phyloP scores from a whole-genome alignment of 2,329 filamentous ascomycete genomes.

The Fusarium globosum region DNA sequence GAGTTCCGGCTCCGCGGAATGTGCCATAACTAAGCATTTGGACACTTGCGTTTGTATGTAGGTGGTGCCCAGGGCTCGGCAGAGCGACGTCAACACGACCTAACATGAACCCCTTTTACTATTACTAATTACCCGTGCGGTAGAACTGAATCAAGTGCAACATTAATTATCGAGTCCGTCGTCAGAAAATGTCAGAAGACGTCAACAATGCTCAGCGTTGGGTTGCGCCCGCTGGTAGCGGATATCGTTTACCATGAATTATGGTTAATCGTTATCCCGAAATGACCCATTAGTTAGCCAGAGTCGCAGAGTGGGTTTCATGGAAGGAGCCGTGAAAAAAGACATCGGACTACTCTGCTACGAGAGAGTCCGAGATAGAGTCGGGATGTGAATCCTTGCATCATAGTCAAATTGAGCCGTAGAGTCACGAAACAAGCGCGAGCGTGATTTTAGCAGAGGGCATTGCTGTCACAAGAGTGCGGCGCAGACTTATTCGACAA shows the following conservation, averaged over 20 bases:
- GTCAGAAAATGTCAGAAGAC: not conserved
- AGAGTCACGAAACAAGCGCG: slow-evolving; percentile 36
- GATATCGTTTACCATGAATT: not conserved
- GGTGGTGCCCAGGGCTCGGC: slow-evolving; percentile 7
- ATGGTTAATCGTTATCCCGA: not conserved
- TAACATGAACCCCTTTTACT: slow-evolving; percentile 1
- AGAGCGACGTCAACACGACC: not conserved
- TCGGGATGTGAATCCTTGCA: slow-evolving; percentile 15
- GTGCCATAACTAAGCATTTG: not conserved
- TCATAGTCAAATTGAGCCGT: not conserved
- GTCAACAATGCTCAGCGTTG: not conserved
- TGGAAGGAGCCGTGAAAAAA: not conserved
- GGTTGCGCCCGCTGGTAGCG: not conserved
- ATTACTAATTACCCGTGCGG: not conserved
- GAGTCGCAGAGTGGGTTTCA: not conserved
- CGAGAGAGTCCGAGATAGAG: slow-evolving; percentile 4
- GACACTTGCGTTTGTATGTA: not conserved
- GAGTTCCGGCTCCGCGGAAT: slow-evolving; percentile 27
- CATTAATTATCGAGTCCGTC: not conserved
- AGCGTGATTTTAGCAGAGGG: not conserved
- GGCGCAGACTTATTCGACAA: slow-evolving; percentile 6
- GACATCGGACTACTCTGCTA: not conserved
- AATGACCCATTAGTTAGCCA: not conserved
- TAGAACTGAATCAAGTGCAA: not conserved
- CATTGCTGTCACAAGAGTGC: slow-evolving; percentile 5